A percentile compares a stretch with the other conserved stretches of the same genome.
phyloP scores from a whole-genome alignment of 78 protist species.

The Blattamonas nauphoetae region DNA sequence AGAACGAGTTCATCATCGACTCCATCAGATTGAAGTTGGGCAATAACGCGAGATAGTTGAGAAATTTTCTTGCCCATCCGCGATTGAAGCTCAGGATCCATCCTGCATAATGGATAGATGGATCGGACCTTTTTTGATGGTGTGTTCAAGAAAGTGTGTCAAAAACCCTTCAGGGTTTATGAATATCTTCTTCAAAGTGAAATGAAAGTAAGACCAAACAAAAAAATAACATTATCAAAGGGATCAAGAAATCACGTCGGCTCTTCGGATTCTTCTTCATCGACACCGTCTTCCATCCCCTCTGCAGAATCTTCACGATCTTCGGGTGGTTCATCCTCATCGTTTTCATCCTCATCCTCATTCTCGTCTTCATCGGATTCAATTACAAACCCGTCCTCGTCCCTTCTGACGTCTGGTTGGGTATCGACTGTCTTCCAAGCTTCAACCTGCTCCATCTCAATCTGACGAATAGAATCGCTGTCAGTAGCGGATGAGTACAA shows the following conservation, averaged over 20 bases:
- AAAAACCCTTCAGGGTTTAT: too few relatives aligned
- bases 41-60: conserved; percentile 51
- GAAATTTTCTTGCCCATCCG: conserved; percentile 57
- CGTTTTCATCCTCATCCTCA: neutral
- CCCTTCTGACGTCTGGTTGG: neutral
- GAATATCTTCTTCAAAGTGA: too few relatives aligned
- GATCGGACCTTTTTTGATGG: too few relatives aligned
- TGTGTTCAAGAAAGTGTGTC: too few relatives aligned
- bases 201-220: too few relatives aligned
- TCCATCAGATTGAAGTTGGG: conserved; percentile 43
- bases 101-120: too few relatives aligned
- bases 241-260: too few relatives aligned
- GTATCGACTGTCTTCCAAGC: neutral
- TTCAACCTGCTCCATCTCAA: neutral
- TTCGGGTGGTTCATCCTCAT: neutral
- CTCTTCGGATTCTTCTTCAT: neutral
- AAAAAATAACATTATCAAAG: too few relatives aligned
- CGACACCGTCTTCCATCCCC: neutral
- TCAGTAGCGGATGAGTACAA: neutral
- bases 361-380: neutral
- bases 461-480: neutral
- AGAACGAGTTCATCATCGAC: conserved; percentile 40
- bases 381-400: neutral
- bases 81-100: neutral
- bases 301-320: neutral